Evolutionary conservation across 169 alveolate genomes (phyloP).

Genomic region (Plasmodium relictum): DNA sequence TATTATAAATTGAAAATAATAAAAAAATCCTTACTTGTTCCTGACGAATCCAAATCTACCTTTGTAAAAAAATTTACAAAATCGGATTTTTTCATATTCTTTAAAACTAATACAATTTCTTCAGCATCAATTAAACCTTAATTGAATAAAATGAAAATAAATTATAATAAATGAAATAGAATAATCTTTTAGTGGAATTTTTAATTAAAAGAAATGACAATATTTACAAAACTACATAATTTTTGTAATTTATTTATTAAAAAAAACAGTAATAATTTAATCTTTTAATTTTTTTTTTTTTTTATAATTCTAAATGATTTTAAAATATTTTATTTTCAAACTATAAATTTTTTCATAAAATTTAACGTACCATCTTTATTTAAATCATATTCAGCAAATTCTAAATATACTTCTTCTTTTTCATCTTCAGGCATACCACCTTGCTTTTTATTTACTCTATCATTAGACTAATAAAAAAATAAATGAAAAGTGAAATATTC

Average conservation of each 20-base stretch:
- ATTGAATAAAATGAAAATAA: constrained; percentile 18
- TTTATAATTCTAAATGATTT: background rate
- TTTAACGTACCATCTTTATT: constrained; percentile 60
- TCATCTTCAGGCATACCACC: constrained; percentile 35
- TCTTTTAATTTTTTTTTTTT: background rate
- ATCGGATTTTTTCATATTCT: constrained; percentile 59
- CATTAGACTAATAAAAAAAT: background rate
- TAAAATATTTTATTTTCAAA: background rate
- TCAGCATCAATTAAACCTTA: constrained; percentile 65
- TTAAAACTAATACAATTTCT: constrained; percentile 43
- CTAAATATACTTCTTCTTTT: constrained; percentile 28
- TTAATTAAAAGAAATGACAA: background rate
- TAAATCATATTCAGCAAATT: constrained; percentile 68
- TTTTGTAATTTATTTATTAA: background rate
- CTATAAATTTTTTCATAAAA: background rate
- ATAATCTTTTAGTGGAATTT: background rate
- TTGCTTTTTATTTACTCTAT: background rate
- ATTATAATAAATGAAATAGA: background rate
- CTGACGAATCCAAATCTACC: constrained; percentile 64
- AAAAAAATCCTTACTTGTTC: constrained; percentile 41
- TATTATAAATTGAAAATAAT: constrained; percentile 2
- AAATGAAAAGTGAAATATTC: background rate
- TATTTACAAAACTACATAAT: no score
- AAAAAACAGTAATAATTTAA: background rate
- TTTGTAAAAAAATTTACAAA: constrained; percentile 47